A percentile compares a stretch with the other conserved stretches of the same genome.
Conservation (phyloP, 2,329 filamentous ascomycete species). For the Trichoderma hamatum region DNA sequence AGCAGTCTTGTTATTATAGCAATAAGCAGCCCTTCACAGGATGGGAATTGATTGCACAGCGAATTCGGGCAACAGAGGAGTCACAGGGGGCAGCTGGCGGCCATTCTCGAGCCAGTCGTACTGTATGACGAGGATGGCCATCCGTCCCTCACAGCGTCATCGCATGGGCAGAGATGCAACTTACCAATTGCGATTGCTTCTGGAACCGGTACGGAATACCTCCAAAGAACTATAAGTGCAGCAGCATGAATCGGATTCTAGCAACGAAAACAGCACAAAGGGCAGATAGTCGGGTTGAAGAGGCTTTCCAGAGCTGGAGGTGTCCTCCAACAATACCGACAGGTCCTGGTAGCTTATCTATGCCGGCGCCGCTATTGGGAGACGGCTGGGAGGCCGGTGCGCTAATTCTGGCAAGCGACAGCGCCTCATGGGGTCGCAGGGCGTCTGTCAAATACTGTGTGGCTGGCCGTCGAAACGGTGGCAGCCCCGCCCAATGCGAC, state of each 20-base stretch:
- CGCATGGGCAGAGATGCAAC: neutral
- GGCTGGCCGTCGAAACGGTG: neutral
- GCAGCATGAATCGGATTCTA: constrained; percentile 10
- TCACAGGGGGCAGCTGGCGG: neutral
- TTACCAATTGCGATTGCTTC: constrained; percentile 22
- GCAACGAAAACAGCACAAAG: neutral
- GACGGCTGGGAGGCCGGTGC: neutral
- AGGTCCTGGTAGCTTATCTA: constrained; percentile 23
- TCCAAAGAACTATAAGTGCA: neutral
- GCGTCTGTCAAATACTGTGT: neutral
- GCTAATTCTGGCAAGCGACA: constrained; percentile 20
- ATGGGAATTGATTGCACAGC: neutral
- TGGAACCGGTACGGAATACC: neutral
- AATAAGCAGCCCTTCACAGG: constrained; percentile 1
- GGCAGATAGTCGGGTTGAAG: neutral
- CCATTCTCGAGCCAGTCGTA: constrained; percentile 6
- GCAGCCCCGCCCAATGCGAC: neutral
- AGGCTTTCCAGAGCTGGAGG: neutral
- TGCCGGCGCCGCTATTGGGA: constrained; percentile 21
- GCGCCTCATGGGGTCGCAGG: neutral
- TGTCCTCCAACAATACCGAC: constrained; percentile 12
- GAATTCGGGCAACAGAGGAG: neutral
- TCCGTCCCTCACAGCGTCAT: neutral
- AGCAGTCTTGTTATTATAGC: neutral
- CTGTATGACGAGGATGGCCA: constrained; percentile 6